Base-by-base conservation (phyloP, 305 asterid genomes). In the Fraxinus baroniana region DNA sequence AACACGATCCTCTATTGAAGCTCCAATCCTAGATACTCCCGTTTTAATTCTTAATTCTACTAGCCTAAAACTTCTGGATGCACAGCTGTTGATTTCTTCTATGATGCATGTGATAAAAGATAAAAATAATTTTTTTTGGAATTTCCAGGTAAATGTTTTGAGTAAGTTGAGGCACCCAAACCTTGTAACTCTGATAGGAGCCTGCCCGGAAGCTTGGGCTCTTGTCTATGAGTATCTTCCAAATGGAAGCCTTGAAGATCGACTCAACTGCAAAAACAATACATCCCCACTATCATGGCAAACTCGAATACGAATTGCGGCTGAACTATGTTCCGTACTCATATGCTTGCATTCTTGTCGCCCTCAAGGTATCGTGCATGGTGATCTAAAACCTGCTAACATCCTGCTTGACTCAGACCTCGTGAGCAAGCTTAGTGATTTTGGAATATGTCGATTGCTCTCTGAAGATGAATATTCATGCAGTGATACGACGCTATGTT, bases 101-200 rank as follows among this genome's bases (percentile, higher is more conserved):
- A 62, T 24, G 33, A 64, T 64, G 73, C 35, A 24, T 3, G 13
- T 64, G 36, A 24, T 64, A 8, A 64, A 64, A 71, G 22, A 70
- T 32, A 70, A 28, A 30, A 12, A 32, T 71, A 33, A 30, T 30
- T 28, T 37, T 41, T 30, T 44, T 44, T 10, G 7, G 84, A 68
- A 82, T 79, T 66, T 82, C 64, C 70, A 62, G 99, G 98, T 95
- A 68, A 90, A 88, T 82, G 88, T 93, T 76, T 86, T 94, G 87
- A 93, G 99, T 83, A 94, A 84, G 87, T 62, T 95, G 91, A 88
- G 98, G 95, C 99, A 95, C 88, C 99, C 97, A 33, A 92, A 95
- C 86, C 85, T 95, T 71, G 87, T 94, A 68, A 93, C 94, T 36
- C 91, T 95, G 70, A 87, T 95, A 82, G 99, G 99, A 81, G 97